Conservation (phyloP, 805 yeast genomes). For the Candida maltosa region DNA sequence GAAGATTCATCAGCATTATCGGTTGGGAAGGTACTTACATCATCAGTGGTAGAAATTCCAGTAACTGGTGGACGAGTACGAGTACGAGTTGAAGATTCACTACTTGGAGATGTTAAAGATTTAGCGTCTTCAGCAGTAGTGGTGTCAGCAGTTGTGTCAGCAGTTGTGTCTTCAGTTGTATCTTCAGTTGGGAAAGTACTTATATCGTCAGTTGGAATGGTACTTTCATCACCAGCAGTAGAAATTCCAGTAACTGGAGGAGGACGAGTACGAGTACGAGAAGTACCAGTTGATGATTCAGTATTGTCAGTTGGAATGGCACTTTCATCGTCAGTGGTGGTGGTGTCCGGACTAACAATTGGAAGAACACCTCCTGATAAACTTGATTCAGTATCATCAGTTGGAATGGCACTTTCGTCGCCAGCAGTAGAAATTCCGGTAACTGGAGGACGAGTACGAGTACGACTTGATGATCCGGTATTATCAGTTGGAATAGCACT, state of each 20-base stretch:
- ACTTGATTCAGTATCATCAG: not conserved
- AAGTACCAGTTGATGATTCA: slow-evolving; percentile 3
- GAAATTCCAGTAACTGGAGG: not conserved
- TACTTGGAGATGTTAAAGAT: slow-evolving; percentile 4
- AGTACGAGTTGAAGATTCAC: not conserved
- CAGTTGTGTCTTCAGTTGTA: slow-evolving; percentile 1
- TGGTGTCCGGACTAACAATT: not conserved
- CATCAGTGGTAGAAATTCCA: not conserved
- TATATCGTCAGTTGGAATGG: not conserved
- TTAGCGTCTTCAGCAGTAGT: not conserved
- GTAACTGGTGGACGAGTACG: not conserved
- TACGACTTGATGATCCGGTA: slow-evolving; percentile 2
- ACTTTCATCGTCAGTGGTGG: not conserved
- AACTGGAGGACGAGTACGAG: slow-evolving; percentile 7
- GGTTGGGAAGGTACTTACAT: not conserved
- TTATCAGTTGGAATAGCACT: slow-evolving; percentile 1
- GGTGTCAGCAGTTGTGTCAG: not conserved
- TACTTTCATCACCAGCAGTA: not conserved
- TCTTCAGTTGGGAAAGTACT: not conserved
- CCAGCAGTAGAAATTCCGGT: slow-evolving; percentile 4
- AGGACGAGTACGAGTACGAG: not conserved
- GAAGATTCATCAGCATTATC: not conserved
- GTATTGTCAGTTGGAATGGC: slow-evolving; percentile 5
- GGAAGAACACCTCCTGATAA: not conserved
- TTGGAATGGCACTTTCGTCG: slow-evolving; percentile 6